phyloP scores from a whole-genome alignment of 306 rosid genomes.

The Quillaja saponaria region DNA sequence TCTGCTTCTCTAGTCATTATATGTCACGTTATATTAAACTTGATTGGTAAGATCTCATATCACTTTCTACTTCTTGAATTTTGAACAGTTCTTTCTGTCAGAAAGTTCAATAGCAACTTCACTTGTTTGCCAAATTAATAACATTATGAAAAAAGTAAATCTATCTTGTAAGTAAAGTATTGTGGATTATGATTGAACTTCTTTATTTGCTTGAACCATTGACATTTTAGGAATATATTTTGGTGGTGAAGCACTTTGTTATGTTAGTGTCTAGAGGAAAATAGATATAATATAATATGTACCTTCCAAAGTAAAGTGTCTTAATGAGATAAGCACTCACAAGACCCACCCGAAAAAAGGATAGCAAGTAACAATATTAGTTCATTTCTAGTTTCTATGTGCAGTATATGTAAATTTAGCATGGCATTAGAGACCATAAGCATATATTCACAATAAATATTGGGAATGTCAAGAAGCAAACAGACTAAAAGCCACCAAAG shows the following conservation, averaged over 20 bases:
- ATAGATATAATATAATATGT: constrained; percentile 6
- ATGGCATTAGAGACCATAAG: not conserved
- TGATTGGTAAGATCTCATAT: too few relatives aligned
- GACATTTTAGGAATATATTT: not conserved
- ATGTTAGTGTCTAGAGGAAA: not conserved
- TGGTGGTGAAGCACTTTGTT: not conserved
- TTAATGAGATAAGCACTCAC: constrained; percentile 67
- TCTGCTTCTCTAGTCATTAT: too few relatives aligned
- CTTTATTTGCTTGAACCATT: too few relatives aligned
- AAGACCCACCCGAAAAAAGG: constrained; percentile 60
- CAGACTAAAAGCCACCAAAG: not conserved
- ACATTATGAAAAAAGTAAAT: not conserved
- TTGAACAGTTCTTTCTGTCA: too few relatives aligned
- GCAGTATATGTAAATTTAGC: not conserved
- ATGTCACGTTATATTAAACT: too few relatives aligned
- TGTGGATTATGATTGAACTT: too few relatives aligned
- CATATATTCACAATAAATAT: too few relatives aligned
- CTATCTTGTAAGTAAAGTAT: too few relatives aligned
- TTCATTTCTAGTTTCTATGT: not conserved
- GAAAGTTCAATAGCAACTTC: not conserved
- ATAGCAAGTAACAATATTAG: constrained; percentile 26
- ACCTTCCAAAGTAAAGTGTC: constrained; percentile 77
- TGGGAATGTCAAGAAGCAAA: not conserved
- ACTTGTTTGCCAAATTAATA: not conserved
- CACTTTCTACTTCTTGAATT: too few relatives aligned